Conservation (phyloP, 306 rosid genomes). For the Acacia melanoxylon region DNA sequence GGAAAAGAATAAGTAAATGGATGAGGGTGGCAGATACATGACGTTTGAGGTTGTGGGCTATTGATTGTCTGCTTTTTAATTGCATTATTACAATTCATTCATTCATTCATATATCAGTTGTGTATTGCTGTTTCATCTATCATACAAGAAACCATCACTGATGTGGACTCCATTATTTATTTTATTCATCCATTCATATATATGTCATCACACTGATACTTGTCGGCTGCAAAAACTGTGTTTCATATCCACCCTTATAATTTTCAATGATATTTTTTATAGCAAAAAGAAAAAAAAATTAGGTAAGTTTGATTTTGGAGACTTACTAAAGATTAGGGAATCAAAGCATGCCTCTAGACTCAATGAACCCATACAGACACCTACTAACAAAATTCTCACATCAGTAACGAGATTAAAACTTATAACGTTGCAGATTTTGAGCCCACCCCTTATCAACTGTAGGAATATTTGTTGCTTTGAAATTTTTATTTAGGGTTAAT, state of each 20-base stretch:
- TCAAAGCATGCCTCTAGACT: too few species aligned
- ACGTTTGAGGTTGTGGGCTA: slow-evolving; percentile 26
- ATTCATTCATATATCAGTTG: not conserved
- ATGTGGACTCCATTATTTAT: not conserved
- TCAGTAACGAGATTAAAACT: too few species aligned
- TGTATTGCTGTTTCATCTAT: not conserved
- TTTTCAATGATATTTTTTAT: not conserved
- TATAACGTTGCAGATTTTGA: too few species aligned
- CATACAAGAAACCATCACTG: not conserved
- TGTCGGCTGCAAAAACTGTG: not conserved
- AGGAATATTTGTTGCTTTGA: too few species aligned
- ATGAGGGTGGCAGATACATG: slow-evolving; percentile 28
- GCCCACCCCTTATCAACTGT: too few species aligned
- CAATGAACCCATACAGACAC: too few species aligned
- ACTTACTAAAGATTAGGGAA: too few species aligned
- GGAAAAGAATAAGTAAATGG: not conserved
- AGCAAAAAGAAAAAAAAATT: too few species aligned
- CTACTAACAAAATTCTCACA: too few species aligned
- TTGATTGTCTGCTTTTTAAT: not conserved
- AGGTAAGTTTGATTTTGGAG: too few species aligned
- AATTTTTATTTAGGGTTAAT: too few species aligned
- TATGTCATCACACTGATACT: not conserved
- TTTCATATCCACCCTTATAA: not conserved
- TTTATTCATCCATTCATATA: not conserved
- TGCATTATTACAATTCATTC: not conserved